Conservation (phyloP, 2,329 filamentous ascomycete genomes). For the Diaporthe ilicicola region DNA sequence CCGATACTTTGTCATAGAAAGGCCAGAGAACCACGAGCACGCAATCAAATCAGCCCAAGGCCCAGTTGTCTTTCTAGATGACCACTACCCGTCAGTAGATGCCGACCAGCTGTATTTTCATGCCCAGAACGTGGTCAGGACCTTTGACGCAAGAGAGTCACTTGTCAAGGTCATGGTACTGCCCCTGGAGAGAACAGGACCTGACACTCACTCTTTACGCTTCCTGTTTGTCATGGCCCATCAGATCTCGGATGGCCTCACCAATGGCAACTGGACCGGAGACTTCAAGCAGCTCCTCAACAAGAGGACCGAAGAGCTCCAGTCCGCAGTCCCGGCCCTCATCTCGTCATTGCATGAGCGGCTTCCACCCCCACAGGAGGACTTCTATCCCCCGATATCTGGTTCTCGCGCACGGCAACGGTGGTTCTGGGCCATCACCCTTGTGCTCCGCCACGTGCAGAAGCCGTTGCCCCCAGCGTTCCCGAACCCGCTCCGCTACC, state of each 20-base stretch:
- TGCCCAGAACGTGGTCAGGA: constrained; percentile 35
- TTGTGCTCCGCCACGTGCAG: constrained; percentile 37
- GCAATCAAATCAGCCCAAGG: not conserved
- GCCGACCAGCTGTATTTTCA: constrained; percentile 35
- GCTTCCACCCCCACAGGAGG: constrained; percentile 39
- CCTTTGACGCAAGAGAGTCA: constrained; percentile 34
- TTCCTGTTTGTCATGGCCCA: constrained; percentile 38
- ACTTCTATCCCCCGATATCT: constrained; percentile 36
- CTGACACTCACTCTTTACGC: constrained; percentile 26
- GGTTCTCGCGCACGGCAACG: constrained; percentile 35
- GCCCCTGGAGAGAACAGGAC: constrained; percentile 26
- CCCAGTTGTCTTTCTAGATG: constrained; percentile 11
- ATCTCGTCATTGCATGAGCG: constrained; percentile 30
- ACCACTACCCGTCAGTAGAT: constrained; percentile 25
- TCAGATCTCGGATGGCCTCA: constrained; percentile 38
- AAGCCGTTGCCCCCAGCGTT: constrained; percentile 37
- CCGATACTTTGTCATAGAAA: constrained; percentile 21
- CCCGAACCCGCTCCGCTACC: constrained; percentile 37
- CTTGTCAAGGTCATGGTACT: constrained; percentile 36
- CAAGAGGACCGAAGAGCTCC: constrained; percentile 30
- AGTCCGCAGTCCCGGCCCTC: constrained; percentile 30
- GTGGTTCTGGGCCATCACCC: constrained; percentile 40
- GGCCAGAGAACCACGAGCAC: not conserved
- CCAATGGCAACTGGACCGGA: constrained; percentile 34
- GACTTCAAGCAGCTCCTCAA: constrained; percentile 37